Percentiles rank a stretch among this genome's conserved stretches.
Evolutionary conservation across 2,329 filamentous ascomycete species (phyloP).

Genomic region (Trichoderma sp.): DNA sequence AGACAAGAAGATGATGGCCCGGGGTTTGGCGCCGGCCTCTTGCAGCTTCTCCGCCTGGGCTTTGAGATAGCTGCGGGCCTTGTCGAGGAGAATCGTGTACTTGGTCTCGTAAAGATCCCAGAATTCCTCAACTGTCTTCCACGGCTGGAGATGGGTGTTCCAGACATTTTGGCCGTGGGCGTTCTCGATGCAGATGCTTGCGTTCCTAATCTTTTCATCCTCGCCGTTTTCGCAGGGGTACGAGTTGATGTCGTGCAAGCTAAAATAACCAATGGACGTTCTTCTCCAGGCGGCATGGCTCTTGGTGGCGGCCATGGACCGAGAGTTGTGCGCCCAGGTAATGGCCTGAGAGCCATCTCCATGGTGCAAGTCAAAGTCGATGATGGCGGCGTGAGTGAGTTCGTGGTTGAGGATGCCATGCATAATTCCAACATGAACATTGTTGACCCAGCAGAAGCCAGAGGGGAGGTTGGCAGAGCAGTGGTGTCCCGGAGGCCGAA

Average conservation of each 20-base stretch:
- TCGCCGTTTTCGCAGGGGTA: slow-evolving; percentile 96
- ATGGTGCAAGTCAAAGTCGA: slow-evolving; percentile 89
- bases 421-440: slow-evolving; percentile 94
- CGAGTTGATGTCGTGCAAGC: slow-evolving; percentile 96
- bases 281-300: slow-evolving; percentile 76
- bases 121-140: slow-evolving; percentile 80
- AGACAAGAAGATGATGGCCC: slow-evolving; percentile 88
- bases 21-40: slow-evolving; percentile 60
- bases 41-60: slow-evolving; percentile 65
- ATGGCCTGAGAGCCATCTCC: slow-evolving; percentile 96
- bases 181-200: slow-evolving; percentile 90
- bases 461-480: slow-evolving; percentile 87
- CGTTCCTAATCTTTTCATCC: slow-evolving; percentile 86
- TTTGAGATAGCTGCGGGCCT: slow-evolving; percentile 73
- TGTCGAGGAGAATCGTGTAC: slow-evolving; percentile 74
- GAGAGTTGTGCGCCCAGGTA: slow-evolving; percentile 83
- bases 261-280: slow-evolving; percentile 90
- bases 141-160: slow-evolving; percentile 91
- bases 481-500: slow-evolving; percentile 92
- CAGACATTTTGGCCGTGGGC: slow-evolving; percentile 92
- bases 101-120: slow-evolving; percentile 82
- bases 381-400: slow-evolving; percentile 87
- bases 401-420: slow-evolving; percentile 81
- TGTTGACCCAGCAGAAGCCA: slow-evolving; percentile 98
- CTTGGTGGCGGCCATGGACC: slow-evolving; percentile 59